These are phyloP conservation scores for Pichia sp. DNA, from an alignment of 1,139 yeast species.

Conservation along the genomic window DNA sequence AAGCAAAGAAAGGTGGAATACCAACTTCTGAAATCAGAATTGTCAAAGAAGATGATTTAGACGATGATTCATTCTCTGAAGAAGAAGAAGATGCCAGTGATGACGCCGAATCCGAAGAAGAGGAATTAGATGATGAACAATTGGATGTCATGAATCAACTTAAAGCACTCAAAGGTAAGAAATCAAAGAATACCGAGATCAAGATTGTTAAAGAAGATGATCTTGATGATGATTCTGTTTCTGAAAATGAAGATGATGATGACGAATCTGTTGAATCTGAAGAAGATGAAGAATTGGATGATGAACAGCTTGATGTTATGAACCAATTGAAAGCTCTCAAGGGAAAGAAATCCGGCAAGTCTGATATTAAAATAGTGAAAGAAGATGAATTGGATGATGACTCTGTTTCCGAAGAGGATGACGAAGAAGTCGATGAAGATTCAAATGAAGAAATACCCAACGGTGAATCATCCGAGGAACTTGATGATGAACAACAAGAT, in stretches of 20 bases:
- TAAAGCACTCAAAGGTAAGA: conserved; percentile 16
- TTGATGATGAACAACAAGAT: conserved; percentile 20
- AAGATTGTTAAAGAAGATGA: conserved; percentile 27
- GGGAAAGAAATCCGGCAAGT: conserved; percentile 14
- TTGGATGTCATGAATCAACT: conserved; percentile 18
- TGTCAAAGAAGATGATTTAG: conserved; percentile 22
- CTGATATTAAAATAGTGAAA: conserved; percentile 22
- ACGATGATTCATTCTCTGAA: conserved; percentile 12
- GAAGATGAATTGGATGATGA: conserved; percentile 20
- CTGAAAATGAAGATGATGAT: conserved; percentile 15
- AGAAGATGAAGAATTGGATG: conserved; percentile 9
- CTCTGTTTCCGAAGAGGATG: conserved; percentile 13
- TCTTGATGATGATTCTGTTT: not conserved
- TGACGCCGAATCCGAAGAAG: too few relatives aligned
- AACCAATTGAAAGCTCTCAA: conserved; percentile 15
- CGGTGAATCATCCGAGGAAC: conserved; percentile 3
- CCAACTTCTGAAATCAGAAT: conserved; percentile 21
- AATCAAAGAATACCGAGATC: conserved; percentile 14
- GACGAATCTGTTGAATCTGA: conserved; percentile 20
- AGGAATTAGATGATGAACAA: conserved; percentile 13
- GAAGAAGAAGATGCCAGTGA: conserved; percentile 21
- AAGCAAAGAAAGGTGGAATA: conserved; percentile 9
- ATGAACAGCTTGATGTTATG: conserved; percentile 19
- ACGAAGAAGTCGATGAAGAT: conserved; percentile 7
- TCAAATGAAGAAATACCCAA: not conserved